Evolutionary conservation across 75 land plant species (phyloP).

Genomic region (Sequoia sempervirens): DNA sequence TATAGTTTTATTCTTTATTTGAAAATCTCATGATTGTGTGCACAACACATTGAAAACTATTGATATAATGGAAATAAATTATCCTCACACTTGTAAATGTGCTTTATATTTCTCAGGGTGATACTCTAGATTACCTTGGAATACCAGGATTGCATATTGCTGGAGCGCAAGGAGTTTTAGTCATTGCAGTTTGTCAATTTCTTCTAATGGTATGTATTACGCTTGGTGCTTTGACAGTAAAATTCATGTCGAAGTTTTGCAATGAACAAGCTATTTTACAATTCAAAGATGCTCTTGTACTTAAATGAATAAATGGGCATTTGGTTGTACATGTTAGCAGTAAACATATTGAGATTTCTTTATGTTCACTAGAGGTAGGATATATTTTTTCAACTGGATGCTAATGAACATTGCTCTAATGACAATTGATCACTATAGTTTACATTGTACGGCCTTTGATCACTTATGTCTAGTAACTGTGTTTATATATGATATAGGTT

Average conservation of each 20-base stretch:
- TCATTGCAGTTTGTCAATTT: slow-evolving; percentile 92
- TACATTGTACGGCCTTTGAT: background rate
- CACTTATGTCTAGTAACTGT: background rate
- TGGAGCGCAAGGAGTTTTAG: slow-evolving; percentile 91
- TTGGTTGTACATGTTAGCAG: background rate
- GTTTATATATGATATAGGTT: background rate
- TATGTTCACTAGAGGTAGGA: background rate
- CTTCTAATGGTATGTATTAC: slow-evolving; percentile 75
- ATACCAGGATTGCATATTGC: slow-evolving; percentile 95
- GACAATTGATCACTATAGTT: background rate
- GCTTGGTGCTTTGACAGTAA: background rate
- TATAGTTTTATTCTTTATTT: background rate
- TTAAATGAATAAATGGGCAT: background rate
- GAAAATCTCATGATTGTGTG: background rate
- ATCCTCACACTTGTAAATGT: background rate
- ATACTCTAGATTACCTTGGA: slow-evolving; percentile 93
- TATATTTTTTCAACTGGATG: background rate
- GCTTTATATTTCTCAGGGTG: slow-evolving; percentile 53
- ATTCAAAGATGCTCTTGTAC: background rate
- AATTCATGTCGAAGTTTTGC: background rate
- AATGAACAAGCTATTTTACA: background rate
- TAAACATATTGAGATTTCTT: background rate
- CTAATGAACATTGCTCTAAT: background rate
- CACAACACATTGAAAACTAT: background rate
- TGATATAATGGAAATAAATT: background rate